phyloP scores from a whole-genome alignment of 1,139 yeast species.

The Lodderomyces metapsilosis region DNA sequence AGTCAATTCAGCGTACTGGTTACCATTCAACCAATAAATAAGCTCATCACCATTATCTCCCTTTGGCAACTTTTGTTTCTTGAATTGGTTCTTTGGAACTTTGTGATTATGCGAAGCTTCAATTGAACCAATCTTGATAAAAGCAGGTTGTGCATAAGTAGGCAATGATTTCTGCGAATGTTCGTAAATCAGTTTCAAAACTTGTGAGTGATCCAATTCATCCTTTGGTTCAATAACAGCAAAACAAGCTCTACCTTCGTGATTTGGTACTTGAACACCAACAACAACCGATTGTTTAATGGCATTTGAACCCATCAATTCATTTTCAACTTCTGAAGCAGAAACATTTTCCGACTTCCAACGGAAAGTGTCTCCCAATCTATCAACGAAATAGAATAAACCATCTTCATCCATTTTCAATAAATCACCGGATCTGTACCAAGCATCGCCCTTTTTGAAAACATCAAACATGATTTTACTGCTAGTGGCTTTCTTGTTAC shows the following conservation, averaged over 20 bases:
- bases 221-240: conserved; percentile 67
- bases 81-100: conserved; percentile 73
- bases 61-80: conserved; percentile 74
- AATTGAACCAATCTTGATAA: conserved; percentile 65
- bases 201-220: conserved; percentile 25
- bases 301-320: conserved; percentile 51
- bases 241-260: conserved; percentile 94
- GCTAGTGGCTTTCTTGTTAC: conserved; percentile 75
- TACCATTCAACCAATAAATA: conserved; percentile 68
- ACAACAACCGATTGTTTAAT: conserved; percentile 79
- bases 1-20: conserved; percentile 57
- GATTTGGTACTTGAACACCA: conserved; percentile 82
- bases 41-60: conserved; percentile 60
- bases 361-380: conserved; percentile 93
- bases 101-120: conserved; percentile 81
- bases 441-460: conserved; percentile 84
- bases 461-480: conserved; percentile 74
- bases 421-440: conserved; percentile 88
- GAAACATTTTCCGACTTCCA: conserved; percentile 98
- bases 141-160: conserved; percentile 85
- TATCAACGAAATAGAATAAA: conserved; percentile 79
- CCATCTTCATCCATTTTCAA: conserved; percentile 68
- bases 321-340: conserved; percentile 89
- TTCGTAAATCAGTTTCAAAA: conserved; percentile 29
- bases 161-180: conserved; percentile 58